Evolutionary conservation across 2,329 filamentous ascomycete genomes (phyloP).

Genomic region (Aphanocladium album): DNA sequence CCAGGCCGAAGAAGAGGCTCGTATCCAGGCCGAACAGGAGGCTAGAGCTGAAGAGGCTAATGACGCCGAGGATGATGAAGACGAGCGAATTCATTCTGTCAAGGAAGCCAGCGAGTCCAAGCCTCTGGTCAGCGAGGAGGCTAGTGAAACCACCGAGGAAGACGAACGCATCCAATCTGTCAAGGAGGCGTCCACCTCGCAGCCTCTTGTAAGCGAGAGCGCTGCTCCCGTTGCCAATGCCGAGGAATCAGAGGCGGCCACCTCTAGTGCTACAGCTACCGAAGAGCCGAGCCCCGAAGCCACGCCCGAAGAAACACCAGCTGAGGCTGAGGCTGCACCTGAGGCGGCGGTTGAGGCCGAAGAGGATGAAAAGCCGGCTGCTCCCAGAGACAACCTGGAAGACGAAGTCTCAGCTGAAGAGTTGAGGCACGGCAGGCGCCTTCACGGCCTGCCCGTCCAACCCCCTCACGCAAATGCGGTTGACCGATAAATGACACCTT

Average conservation of each 20-base stretch:
- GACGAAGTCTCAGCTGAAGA: neutral
- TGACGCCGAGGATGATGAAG: constrained; percentile 9
- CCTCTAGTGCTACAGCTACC: neutral
- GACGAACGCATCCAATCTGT: constrained; percentile 1
- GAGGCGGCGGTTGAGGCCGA: too few species aligned
- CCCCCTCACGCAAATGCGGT: neutral
- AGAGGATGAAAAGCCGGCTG: neutral
- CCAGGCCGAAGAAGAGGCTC: constrained; percentile 16
- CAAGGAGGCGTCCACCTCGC: neutral
- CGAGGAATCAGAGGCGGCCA: neutral
- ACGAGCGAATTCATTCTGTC: constrained; percentile 15
- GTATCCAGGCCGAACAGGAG: constrained; percentile 8
- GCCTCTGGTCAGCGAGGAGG: constrained; percentile 1
- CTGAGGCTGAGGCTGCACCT: neutral
- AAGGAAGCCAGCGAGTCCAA: constrained; percentile 16
- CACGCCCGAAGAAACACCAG: neutral
- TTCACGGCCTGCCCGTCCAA: neutral
- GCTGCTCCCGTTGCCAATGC: neutral
- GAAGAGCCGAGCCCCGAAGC: neutral
- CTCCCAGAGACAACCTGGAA: neutral
- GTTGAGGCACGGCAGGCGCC: neutral
- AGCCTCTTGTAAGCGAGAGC: neutral
- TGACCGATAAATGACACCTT: too few species aligned
- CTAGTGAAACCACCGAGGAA: constrained; percentile 1
- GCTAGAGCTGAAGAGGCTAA: constrained; percentile 13